Evolutionary conservation across 1,284 basidiomycete species (phyloP).

Genomic region (Tremellales sp.): DNA sequence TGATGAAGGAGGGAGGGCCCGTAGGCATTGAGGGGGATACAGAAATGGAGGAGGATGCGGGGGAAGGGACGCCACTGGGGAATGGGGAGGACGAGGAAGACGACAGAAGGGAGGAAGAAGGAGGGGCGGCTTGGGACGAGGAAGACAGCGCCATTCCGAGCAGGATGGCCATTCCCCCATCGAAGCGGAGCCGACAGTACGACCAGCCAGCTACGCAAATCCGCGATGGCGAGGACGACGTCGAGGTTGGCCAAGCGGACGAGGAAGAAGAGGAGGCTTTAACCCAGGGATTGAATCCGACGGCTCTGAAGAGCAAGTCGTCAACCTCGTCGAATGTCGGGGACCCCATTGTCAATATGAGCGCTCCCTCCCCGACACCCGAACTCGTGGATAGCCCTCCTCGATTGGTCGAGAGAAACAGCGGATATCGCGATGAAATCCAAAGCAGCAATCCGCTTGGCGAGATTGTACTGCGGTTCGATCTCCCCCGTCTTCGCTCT

Average conservation of each 20-base stretch:
- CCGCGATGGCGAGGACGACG: background rate
- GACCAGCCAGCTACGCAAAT: background rate
- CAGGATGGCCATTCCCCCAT: background rate
- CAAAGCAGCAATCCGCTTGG: constrained; percentile 24
- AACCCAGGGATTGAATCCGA: background rate
- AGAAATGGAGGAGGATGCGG: constrained; percentile 20
- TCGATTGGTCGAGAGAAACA: background rate
- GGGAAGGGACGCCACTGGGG: background rate
- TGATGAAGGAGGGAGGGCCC: constrained; percentile 17
- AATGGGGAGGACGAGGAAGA: background rate
- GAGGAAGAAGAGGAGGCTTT: background rate
- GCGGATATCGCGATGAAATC: constrained; percentile 39
- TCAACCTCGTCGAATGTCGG: too few species aligned
- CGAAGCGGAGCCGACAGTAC: background rate
- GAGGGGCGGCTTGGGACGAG: constrained; percentile 15
- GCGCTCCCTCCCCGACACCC: too few species aligned
- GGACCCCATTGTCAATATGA: too few species aligned
- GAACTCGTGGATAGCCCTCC: background rate
- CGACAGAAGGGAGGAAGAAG: constrained; percentile 8
- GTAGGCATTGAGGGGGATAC: constrained; percentile 24
- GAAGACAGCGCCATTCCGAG: constrained; percentile 7
- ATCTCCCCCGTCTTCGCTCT: constrained; percentile 25
- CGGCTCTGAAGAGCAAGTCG: too few species aligned
- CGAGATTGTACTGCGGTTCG: constrained; percentile 37
- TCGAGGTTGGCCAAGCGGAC: constrained; percentile 2